Percentiles rank a stretch among this genome's conserved stretches.
phyloP scores from a whole-genome alignment of 495 filamentous ascomycete species.

The Cladorrhinum samala region DNA sequence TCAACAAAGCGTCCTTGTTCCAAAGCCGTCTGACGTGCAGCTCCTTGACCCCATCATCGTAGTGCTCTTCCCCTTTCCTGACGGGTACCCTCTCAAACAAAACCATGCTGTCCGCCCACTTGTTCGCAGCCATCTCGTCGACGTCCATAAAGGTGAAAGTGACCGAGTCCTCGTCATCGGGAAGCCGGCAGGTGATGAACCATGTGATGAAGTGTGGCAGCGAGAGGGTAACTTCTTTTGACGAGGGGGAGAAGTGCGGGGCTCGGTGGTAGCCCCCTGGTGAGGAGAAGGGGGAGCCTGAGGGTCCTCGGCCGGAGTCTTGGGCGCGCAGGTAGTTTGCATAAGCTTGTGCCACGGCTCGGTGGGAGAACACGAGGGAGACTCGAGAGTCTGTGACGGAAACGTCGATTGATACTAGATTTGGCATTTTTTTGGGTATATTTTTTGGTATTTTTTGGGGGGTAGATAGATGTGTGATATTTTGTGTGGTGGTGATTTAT shows the following conservation, averaged over 20 bases:
- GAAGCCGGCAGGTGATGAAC: constrained; percentile 33
- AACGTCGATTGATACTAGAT: constrained; percentile 26
- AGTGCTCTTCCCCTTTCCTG: neutral
- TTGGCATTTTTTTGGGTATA: constrained; percentile 16
- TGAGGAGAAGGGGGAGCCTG: neutral
- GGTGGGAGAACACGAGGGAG: constrained; percentile 27
- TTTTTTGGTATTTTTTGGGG: neutral
- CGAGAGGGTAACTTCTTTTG: constrained; percentile 23
- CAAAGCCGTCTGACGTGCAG: constrained; percentile 26
- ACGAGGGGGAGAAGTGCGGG: constrained; percentile 12
- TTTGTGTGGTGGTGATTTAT: neutral
- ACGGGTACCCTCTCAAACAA: constrained; percentile 20
- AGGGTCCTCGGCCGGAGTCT: constrained; percentile 11
- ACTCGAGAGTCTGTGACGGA: constrained; percentile 25
- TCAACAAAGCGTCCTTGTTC: constrained; percentile 19
- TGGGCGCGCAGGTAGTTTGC: constrained; percentile 22
- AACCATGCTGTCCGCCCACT: constrained; percentile 24
- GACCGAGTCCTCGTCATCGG: constrained; percentile 30
- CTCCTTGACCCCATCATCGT: constrained; percentile 19
- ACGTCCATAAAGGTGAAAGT: constrained; percentile 24
- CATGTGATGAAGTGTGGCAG: constrained; percentile 27
- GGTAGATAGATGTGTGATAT: neutral
- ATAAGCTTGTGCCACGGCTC: constrained; percentile 25
- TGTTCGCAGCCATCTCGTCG: constrained; percentile 12
- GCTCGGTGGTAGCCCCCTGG: constrained; percentile 16